Evolutionary conservation across 2,329 filamentous ascomycete species (phyloP).

Genomic region (Colletotrichum phormii): DNA sequence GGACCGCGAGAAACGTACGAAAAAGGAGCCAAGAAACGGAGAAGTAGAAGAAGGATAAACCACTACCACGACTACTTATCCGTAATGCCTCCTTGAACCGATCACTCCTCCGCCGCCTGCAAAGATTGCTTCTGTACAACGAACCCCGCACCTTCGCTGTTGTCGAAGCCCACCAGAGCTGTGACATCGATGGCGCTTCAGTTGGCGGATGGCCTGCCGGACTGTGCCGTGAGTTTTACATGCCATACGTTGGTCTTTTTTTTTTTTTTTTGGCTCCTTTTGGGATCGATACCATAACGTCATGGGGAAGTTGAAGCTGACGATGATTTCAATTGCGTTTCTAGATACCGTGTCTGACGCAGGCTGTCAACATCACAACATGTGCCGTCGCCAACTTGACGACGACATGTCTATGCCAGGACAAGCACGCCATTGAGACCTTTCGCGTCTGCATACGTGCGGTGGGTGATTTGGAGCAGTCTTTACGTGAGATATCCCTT

Average conservation of each 20-base stretch:
- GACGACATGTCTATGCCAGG: constrained; percentile 15
- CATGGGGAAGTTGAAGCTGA: not conserved
- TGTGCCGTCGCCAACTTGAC: constrained; percentile 19
- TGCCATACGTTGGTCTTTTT: not conserved
- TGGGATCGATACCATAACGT: too few species aligned
- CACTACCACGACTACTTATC: too few species aligned
- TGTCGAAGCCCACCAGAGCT: not conserved
- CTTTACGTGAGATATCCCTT: constrained; percentile 8
- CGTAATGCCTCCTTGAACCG: not conserved
- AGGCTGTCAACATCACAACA: constrained; percentile 16
- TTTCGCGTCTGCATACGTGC: constrained; percentile 14
- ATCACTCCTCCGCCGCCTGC: not conserved
- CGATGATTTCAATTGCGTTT: not conserved
- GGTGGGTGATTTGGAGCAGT: constrained; percentile 7
- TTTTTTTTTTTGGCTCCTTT: too few species aligned
- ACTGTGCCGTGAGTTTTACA: constrained; percentile 18
- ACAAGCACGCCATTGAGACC: not conserved
- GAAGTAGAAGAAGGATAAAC: not conserved
- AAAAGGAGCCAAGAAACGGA: not conserved
- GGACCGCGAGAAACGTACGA: not conserved
- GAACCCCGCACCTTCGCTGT: too few species aligned
- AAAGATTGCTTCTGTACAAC: not conserved
- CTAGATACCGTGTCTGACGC: constrained; percentile 14
- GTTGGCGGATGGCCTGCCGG: constrained; percentile 13
- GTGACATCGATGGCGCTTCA: constrained; percentile 4